phyloP scores from a whole-genome alignment of 768 basidiomycete species.

The Cystobasidium onofrii region DNA sequence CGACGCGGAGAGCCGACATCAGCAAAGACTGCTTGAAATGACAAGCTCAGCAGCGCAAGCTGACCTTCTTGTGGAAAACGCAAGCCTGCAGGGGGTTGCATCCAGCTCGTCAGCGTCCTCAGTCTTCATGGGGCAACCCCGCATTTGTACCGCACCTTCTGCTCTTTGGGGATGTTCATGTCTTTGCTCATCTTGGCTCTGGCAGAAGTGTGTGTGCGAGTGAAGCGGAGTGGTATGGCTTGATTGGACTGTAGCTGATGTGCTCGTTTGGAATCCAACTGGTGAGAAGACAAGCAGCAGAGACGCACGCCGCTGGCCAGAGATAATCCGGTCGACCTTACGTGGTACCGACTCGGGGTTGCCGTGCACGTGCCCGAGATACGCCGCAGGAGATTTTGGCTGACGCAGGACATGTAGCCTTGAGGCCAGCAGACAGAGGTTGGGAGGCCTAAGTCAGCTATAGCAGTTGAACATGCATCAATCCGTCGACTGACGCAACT shows the following conservation, averaged over 20 bases:
- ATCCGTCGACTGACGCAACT: too few species aligned
- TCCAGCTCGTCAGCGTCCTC: background rate
- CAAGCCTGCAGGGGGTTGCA: too few species aligned
- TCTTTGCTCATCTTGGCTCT: constrained; percentile 26
- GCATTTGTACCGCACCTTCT: constrained; percentile 4
- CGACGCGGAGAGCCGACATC: background rate
- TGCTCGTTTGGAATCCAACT: background rate
- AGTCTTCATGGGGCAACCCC: background rate
- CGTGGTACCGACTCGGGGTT: background rate
- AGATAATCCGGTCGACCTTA: background rate
- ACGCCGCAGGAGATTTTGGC: background rate
- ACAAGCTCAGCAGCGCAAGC: background rate
- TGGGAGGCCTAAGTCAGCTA: too few species aligned
- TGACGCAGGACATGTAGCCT: background rate
- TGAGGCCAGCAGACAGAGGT: too few species aligned
- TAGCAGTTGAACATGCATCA: too few species aligned
- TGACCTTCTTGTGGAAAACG: constrained; percentile 34
- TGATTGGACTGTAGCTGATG: background rate
- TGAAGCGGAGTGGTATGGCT: background rate
- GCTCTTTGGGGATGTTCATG: constrained; percentile 31
- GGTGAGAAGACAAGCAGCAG: background rate
- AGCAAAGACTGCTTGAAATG: background rate
- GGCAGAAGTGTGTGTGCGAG: background rate
- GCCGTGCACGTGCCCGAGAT: background rate
- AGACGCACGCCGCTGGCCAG: background rate